Evolutionary conservation across 176 grass and related monocot species (phyloP).

Genomic region (Oryza longistaminata): DNA sequence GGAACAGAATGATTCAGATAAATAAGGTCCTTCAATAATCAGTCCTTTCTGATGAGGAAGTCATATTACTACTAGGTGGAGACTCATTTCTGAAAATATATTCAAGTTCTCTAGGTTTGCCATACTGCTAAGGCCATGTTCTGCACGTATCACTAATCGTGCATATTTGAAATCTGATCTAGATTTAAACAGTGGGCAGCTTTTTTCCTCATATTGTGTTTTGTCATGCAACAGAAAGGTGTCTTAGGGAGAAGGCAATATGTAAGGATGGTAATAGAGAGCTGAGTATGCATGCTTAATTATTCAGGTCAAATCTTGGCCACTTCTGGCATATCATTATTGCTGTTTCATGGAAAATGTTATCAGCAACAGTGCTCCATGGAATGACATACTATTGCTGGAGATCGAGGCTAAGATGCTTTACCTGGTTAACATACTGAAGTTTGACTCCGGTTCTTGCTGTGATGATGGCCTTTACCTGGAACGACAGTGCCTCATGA

Average conservation of each 20-base stretch:
- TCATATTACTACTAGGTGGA: constrained; percentile 2
- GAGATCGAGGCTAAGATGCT: neutral
- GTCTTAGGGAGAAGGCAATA: neutral
- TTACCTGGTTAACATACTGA: neutral
- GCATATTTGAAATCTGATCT: neutral
- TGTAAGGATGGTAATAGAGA: neutral
- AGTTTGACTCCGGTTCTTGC: neutral
- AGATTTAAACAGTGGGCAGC: neutral
- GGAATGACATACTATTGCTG: constrained; percentile 9
- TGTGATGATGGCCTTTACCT: neutral
- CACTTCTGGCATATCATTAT: neutral
- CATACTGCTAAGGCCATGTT: constrained; percentile 5
- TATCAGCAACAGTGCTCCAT: neutral
- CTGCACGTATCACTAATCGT: neutral
- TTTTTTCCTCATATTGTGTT: neutral
- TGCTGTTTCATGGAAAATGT: neutral
- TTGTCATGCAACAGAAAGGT: neutral
- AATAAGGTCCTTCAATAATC: neutral
- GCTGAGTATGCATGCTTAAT: constrained; percentile 2
- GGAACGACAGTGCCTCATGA: neutral
- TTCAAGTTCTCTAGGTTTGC: neutral
- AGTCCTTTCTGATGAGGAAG: neutral
- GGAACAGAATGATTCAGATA: neutral
- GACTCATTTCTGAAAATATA: constrained; percentile 20
- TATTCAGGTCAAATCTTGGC: neutral